Evolutionary conservation across 2,329 filamentous ascomycete genomes (phyloP).

Genomic region (Trichophyton rubrum): DNA sequence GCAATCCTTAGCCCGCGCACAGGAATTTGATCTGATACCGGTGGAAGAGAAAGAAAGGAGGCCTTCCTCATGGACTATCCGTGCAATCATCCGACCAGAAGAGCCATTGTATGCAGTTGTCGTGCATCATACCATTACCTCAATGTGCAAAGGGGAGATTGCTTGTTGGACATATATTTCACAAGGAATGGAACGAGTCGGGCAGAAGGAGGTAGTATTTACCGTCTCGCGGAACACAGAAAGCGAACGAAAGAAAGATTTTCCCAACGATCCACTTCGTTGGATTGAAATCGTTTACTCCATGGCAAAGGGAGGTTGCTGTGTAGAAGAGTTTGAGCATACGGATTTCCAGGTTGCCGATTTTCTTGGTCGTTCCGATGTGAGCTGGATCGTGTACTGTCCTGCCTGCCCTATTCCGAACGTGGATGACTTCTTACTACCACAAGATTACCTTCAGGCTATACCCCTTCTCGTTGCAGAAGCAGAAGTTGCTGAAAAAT

Average conservation of each 20-base stretch:
- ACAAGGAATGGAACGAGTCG: constrained; percentile 5
- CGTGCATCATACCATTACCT: constrained; percentile 7
- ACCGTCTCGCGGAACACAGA: constrained; percentile 3
- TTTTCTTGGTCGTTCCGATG: constrained; percentile 9
- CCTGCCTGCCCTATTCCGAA: constrained; percentile 7
- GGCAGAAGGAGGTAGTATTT: constrained; percentile 10
- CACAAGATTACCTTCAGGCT: constrained; percentile 6
- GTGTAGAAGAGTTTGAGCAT: constrained; percentile 7
- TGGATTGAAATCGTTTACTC: constrained; percentile 9
- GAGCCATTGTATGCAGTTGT: constrained; percentile 4
- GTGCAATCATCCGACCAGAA: constrained; percentile 2
- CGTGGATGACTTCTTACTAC: constrained; percentile 7
- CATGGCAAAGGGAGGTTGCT: constrained; percentile 6
- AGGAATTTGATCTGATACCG: background rate
- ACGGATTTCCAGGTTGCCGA: constrained; percentile 7
- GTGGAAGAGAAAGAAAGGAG: background rate
- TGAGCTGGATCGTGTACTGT: constrained; percentile 7
- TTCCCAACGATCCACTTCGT: constrained; percentile 7
- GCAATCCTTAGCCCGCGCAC: background rate
- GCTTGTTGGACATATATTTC: constrained; percentile 12
- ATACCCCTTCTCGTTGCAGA: constrained; percentile 7
- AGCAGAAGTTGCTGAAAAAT: constrained; percentile 9
- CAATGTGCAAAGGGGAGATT: constrained; percentile 7
- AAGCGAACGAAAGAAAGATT: constrained; percentile 5
- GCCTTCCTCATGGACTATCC: constrained; percentile 6